Conservation (phyloP, 2,329 filamentous ascomycete species). For the Ophiostoma australiae region DNA sequence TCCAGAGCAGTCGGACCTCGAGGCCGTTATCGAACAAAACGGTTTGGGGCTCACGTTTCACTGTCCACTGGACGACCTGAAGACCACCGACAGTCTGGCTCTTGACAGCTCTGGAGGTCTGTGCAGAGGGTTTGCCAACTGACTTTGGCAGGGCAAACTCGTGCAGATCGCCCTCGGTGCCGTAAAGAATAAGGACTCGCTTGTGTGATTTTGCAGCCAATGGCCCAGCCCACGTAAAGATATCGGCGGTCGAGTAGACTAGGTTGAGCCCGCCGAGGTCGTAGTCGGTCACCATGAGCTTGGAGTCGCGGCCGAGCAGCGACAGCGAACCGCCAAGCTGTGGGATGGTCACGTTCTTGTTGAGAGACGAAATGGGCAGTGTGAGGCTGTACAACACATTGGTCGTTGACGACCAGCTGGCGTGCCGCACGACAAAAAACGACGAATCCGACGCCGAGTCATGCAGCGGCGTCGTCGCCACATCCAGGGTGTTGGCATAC, state of each 20-base stretch:
- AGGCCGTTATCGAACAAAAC: background rate
- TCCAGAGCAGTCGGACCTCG: background rate
- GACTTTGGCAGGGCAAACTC: background rate
- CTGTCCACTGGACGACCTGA: background rate
- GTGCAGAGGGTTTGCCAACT: background rate
- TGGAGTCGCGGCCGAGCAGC: background rate
- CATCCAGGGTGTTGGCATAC: background rate
- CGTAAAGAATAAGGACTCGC: background rate
- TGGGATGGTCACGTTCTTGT: background rate
- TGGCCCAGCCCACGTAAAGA: background rate
- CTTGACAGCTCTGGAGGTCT: background rate
- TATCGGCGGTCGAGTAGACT: background rate
- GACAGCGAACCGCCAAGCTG: background rate
- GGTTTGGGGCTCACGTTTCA: background rate
- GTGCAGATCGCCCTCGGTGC: background rate
- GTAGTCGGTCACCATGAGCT: background rate
- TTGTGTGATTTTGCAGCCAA: background rate
- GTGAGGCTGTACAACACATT: slow-evolving; percentile 11
- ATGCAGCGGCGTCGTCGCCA: background rate
- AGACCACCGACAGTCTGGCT: background rate
- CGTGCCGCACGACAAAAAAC: slow-evolving; percentile 12
- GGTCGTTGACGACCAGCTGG: slow-evolving; percentile 6
- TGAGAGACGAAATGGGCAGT: slow-evolving; percentile 3
- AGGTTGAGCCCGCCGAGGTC: background rate
- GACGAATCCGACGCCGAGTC: background rate